These are phyloP conservation scores for Backusella luteola DNA, from an alignment of 192 early-diverging fungal genomes.

Conservation along the genomic window DNA sequence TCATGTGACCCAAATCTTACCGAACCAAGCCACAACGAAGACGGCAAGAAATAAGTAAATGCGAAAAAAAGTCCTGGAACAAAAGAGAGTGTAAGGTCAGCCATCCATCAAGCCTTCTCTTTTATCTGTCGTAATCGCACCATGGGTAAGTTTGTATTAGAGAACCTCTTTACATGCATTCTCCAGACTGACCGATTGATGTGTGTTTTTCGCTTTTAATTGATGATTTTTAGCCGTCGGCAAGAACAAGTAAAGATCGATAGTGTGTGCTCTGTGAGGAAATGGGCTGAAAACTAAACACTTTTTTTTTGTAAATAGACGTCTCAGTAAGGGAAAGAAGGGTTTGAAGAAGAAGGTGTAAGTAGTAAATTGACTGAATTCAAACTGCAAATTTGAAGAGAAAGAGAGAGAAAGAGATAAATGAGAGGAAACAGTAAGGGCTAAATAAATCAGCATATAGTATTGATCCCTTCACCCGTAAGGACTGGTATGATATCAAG, in stretches of 20 bases:
- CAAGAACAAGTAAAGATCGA: constrained; percentile 63
- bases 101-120: constrained; percentile 8
- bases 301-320: constrained; percentile 41
- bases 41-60: no score
- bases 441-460: constrained; percentile 35
- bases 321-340: constrained; percentile 85
- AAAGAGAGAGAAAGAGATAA: neutral
- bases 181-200: neutral
- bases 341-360: constrained; percentile 90
- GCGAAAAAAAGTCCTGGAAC: constrained; percentile 4
- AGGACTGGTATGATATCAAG: constrained; percentile 99
- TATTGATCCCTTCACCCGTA: constrained; percentile 99
- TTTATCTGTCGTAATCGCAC: constrained; percentile 10
- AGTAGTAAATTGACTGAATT: constrained; percentile 38
- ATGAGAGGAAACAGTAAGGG: neutral
- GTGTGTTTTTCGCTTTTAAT: neutral
- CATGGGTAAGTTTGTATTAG: neutral
- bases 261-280: neutral
- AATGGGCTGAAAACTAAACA: neutral
- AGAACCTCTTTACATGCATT: neutral
- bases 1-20: no score
- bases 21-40: no score
- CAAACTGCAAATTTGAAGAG: neutral
- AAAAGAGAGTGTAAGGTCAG: constrained; percentile 3
- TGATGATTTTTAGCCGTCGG: constrained; percentile 53